Conservation (phyloP, 2,329 filamentous ascomycete species). For the Aspergillus phoenicis region DNA sequence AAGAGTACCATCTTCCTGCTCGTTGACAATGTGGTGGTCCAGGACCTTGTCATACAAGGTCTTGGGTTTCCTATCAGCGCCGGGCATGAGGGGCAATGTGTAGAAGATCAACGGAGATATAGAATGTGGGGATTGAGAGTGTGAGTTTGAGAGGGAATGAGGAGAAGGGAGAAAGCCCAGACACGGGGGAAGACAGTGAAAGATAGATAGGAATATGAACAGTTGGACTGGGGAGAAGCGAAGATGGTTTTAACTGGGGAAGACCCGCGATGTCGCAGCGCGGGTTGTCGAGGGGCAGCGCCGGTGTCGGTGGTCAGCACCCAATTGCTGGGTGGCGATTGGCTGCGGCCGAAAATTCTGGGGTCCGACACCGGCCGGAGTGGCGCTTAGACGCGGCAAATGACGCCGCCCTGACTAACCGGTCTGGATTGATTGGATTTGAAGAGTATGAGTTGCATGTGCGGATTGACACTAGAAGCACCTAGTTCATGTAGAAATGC, state of each 20-base stretch:
- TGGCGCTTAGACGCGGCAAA: slow-evolving; percentile 20
- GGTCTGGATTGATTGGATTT: slow-evolving; percentile 14
- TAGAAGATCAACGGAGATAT: background rate
- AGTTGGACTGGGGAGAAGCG: background rate
- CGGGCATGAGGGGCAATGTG: slow-evolving; percentile 67
- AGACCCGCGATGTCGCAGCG: slow-evolving; percentile 39
- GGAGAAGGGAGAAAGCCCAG: slow-evolving; percentile 9
- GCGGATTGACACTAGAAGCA: background rate
- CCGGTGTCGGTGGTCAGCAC: slow-evolving; percentile 44
- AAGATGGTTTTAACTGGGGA: slow-evolving; percentile 27
- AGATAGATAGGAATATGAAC: background rate
- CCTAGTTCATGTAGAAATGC: background rate
- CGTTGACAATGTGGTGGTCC: slow-evolving; percentile 88
- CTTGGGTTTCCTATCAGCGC: slow-evolving; percentile 69
- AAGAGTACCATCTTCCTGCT: slow-evolving; percentile 90
- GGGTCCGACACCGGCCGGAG: slow-evolving; percentile 13
- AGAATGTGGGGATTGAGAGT: slow-evolving; percentile 1
- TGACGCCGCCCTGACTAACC: slow-evolving; percentile 15
- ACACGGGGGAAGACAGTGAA: slow-evolving; percentile 10
- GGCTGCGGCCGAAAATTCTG: slow-evolving; percentile 18
- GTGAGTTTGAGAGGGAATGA: background rate
- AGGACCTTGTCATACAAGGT: slow-evolving; percentile 99
- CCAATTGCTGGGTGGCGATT: slow-evolving; percentile 31
- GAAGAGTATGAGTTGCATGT: background rate
- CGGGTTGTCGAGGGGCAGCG: slow-evolving; percentile 33